Base-by-base conservation (phyloP, 73 alveolate genomes). In the Durusdinium trenchii region DNA sequence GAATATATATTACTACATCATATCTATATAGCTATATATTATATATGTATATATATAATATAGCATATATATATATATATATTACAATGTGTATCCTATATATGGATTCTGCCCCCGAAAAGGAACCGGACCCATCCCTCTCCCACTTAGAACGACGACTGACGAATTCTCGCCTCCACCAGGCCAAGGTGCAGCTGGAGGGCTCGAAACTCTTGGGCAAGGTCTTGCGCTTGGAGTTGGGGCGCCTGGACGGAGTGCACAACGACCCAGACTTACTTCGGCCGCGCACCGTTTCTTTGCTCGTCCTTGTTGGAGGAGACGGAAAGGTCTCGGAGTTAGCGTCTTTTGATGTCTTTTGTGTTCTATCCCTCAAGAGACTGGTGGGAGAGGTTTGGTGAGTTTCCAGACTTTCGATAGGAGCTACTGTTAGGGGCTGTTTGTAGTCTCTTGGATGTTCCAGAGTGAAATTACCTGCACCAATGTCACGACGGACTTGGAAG, bases 171-270 rank as follows among this genome's bases (percentile, higher is more conserved):
- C n/a, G n/a, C n/a, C n/a, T n/a, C n/a, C n/a, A 12, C 32, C 38
- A 82, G 92, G 92, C 92, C 76, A 50, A 38, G 51, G 75, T 48
- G 3, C 50, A 52, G 78, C 76, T 84, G n/a, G 94, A 84, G n/a
- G 94, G 94, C 51, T 51, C 94, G 54, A 14, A 20, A 6, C 38
- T 84, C 54, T 51, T 51, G 76, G 94, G 94, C 18, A 84, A 84
- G 76, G 75, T 84, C 5, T 51, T 84, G 35, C 94, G 94, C 30
- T 38, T 84, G 40, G 94, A 84, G 94, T 38, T 81, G 51, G 51
- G 54, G 28, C n/a, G 69, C 4, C 0, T 60, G 20, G 30, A 26
- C 18, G 30, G 73, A 26, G 36, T 60, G 73, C 14, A 5, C 30
- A 60, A 35, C 73, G 36, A 60, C 36, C 30, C 73, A 23, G 73